phyloP scores from a whole-genome alignment of 768 basidiomycete species.

The Macrolepiota fuliginosa region DNA sequence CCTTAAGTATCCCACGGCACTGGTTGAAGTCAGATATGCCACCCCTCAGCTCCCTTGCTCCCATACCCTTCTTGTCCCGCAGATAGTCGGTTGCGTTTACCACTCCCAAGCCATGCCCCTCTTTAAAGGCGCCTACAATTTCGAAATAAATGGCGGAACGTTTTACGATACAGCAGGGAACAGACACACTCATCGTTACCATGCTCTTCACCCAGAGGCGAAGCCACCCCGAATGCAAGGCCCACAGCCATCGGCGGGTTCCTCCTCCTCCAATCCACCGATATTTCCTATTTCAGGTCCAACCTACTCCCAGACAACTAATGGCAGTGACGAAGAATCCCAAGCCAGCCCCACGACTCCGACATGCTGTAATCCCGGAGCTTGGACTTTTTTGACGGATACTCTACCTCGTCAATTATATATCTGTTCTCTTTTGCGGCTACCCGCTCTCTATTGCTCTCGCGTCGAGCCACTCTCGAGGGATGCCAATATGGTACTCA shows the following conservation, averaged over 20 bases:
- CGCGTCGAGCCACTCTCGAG: constrained; percentile 63
- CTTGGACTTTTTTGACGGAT: background rate
- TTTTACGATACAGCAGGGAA: background rate
- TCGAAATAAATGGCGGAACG: background rate
- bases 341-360: background rate
- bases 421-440: background rate
- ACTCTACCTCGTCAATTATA: background rate
- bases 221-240: background rate
- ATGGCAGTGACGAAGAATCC: background rate
- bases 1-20: too few relatives aligned
- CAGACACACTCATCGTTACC: background rate
- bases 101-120: background rate
- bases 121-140: background rate
- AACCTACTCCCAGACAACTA: background rate
- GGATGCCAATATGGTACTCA: constrained; percentile 57
- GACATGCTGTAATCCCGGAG: background rate
- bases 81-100: background rate
- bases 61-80: background rate
- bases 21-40: too few relatives aligned
- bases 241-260: background rate
- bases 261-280: background rate
- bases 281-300: background rate
- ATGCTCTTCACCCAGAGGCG: background rate
- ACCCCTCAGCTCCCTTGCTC: too few relatives aligned
- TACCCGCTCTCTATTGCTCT: constrained; percentile 1